Percentiles rank a stretch among this genome's conserved stretches.
Evolutionary conservation across 345 rosid genomes (phyloP).

Genomic region (Nephelium lappaceum): DNA sequence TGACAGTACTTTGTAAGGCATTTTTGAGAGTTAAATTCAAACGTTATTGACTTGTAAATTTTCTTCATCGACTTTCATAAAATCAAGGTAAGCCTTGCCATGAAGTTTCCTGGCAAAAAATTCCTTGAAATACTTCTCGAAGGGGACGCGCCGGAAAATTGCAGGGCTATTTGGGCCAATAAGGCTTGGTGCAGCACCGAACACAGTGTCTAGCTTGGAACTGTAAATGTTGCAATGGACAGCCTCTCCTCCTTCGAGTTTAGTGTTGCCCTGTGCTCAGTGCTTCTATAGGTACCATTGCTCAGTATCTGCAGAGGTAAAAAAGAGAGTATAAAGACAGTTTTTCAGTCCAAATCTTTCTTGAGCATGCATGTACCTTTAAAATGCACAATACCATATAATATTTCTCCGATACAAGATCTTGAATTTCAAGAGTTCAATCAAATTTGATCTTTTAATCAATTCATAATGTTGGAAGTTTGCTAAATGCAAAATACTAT

Average conservation of each 20-base stretch:
- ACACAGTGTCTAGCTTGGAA: slow-evolving; percentile 23
- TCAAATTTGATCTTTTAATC: no score
- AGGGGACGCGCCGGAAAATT: slow-evolving; percentile 13
- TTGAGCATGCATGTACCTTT: not conserved
- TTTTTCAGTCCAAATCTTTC: not conserved
- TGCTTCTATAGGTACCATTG: slow-evolving; percentile 36
- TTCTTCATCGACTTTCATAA: slow-evolving; percentile 14
- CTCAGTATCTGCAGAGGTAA: slow-evolving; percentile 25
- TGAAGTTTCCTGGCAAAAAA: slow-evolving; percentile 30
- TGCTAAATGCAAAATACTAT: no score
- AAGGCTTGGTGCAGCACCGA: slow-evolving; percentile 34
- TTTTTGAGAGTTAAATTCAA: not conserved
- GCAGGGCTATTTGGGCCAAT: slow-evolving; percentile 1
- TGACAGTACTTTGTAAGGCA: not conserved
- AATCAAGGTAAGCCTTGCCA: slow-evolving; percentile 34
- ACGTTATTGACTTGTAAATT: not conserved
- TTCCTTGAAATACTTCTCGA: slow-evolving; percentile 35
- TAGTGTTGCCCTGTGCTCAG: slow-evolving; percentile 32
- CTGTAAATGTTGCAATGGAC: slow-evolving; percentile 30
- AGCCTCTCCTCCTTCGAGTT: slow-evolving; percentile 27
- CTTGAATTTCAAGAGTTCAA: no score
- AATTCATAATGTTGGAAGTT: no score
- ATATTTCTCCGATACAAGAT: not conserved
- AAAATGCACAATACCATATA: not conserved
- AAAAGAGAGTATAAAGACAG: not conserved